phyloP scores from a whole-genome alignment of 176 grass and related monocot genomes.

The Zoysia japonica region DNA sequence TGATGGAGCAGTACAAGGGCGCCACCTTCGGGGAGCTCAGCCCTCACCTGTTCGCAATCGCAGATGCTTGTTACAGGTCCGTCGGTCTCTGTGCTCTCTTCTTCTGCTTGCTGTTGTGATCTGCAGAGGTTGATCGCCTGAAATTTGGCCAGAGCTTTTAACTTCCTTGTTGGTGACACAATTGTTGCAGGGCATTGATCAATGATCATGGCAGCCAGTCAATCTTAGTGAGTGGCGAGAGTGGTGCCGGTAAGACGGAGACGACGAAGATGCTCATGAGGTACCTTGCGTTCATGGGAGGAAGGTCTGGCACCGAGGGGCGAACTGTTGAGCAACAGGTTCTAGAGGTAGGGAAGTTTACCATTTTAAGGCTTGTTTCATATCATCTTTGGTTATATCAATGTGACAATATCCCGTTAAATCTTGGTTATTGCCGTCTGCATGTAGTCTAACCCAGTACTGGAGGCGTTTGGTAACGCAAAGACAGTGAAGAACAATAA shows the following conservation, averaged over 20 bases:
- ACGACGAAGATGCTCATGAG: constrained; percentile 99
- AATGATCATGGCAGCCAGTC: constrained; percentile 92
- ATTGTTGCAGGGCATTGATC: constrained; percentile 65
- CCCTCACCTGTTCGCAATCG: constrained; percentile 83
- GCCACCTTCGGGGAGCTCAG: constrained; percentile 85
- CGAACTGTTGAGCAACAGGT: constrained; percentile 95
- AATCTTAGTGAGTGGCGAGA: constrained; percentile 92
- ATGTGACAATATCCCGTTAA: neutral
- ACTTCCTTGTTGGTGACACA: neutral
- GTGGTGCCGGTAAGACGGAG: constrained; percentile 96
- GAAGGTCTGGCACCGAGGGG: constrained; percentile 77
- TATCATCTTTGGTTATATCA: constrained; percentile 1
- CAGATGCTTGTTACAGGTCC: constrained; percentile 86
- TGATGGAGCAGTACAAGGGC: constrained; percentile 98
- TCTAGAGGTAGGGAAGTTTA: constrained; percentile 56
- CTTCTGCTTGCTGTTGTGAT: neutral
- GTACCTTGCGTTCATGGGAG: constrained; percentile 96
- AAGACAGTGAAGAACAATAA: constrained; percentile 98
- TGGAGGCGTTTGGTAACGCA: constrained; percentile 95
- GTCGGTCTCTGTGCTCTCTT: neutral
- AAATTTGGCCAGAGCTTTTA: neutral
- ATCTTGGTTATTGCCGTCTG: constrained; percentile 15
- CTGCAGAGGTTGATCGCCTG: neutral
- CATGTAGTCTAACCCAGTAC: constrained; percentile 83
- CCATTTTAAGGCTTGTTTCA: neutral